These are phyloP conservation scores for Fusarium torreyae DNA, from an alignment of 2,329 filamentous ascomycete genomes.

Conservation along the genomic window DNA sequence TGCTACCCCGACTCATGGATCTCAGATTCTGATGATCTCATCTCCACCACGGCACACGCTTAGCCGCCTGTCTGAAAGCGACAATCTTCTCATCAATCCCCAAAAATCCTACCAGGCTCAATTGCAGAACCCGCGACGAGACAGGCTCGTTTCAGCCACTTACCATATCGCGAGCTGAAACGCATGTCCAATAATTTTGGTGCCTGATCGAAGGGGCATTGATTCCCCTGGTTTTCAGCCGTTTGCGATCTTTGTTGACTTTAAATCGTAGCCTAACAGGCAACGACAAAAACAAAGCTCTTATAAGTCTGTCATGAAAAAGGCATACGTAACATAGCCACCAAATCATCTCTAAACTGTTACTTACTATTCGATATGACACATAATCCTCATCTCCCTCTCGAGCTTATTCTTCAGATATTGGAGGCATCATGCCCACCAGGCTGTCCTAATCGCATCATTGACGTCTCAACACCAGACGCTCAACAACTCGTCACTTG, in stretches of 20 bases:
- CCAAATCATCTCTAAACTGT: neutral
- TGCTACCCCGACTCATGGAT: no score
- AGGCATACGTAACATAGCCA: neutral
- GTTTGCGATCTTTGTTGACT: neutral
- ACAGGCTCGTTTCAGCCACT: neutral
- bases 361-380: neutral
- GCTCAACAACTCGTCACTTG: constrained; percentile 31
- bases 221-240: neutral
- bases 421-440: constrained; percentile 20
- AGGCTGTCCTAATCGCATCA: constrained; percentile 20
- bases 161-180: neutral
- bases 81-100: no score
- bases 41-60: no score
- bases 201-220: constrained; percentile 6
- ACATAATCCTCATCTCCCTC: constrained; percentile 8
- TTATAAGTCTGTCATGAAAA: neutral
- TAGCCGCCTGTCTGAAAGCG: no score
- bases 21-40: no score
- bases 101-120: no score
- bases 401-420: constrained; percentile 36
- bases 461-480: constrained; percentile 13
- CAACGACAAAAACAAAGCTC: constrained; percentile 9
- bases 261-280: constrained; percentile 26
- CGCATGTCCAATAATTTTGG: neutral
- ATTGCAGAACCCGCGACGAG: no score